phyloP scores from a whole-genome alignment of 139 green algal genomes.

The Parachlorella kessleri region DNA sequence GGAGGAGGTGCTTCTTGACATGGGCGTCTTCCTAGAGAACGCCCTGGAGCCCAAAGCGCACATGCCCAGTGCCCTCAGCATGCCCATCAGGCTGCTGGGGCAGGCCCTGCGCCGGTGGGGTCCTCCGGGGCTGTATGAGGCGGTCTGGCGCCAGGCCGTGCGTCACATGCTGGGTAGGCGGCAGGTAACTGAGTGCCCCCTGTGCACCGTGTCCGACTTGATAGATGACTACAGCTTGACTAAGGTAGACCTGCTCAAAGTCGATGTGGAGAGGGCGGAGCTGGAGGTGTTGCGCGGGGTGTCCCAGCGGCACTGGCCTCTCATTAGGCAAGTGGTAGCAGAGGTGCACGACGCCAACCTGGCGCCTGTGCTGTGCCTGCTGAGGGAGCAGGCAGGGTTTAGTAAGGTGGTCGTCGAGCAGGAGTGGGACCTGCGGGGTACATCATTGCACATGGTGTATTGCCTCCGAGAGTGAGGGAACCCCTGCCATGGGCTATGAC shows the following conservation, averaged over 20 bases:
- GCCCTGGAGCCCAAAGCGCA: slow-evolving; percentile 12
- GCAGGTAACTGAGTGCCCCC: background rate
- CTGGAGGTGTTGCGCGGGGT: slow-evolving; percentile 53
- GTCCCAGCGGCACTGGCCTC: slow-evolving; percentile 34
- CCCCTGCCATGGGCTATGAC: no score
- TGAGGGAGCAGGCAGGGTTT: slow-evolving; percentile 26
- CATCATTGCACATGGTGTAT: slow-evolving; percentile 26
- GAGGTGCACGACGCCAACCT: slow-evolving; percentile 45
- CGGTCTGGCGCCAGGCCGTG: slow-evolving; percentile 18
- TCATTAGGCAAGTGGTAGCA: slow-evolving; percentile 45
- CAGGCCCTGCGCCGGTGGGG: background rate
- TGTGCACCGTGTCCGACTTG: slow-evolving; percentile 43
- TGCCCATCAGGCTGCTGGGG: slow-evolving; percentile 6
- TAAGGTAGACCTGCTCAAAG: slow-evolving; percentile 53
- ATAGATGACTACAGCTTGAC: slow-evolving; percentile 15
- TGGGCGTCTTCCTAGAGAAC: slow-evolving; percentile 45
- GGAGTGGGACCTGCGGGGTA: slow-evolving; percentile 14
- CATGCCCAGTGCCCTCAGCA: background rate
- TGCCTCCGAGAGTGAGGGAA: no score
- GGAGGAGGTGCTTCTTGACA: slow-evolving; percentile 37
- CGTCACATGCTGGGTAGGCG: slow-evolving; percentile 19
- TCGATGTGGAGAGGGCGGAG: slow-evolving; percentile 65
- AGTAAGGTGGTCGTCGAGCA: slow-evolving; percentile 12
- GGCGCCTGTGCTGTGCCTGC: background rate
- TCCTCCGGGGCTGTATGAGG: background rate